A percentile compares a stretch with the other conserved stretches of the same genome.
phyloP scores from a whole-genome alignment of 2,329 filamentous ascomycete genomes.

The Bisporella sp. region DNA sequence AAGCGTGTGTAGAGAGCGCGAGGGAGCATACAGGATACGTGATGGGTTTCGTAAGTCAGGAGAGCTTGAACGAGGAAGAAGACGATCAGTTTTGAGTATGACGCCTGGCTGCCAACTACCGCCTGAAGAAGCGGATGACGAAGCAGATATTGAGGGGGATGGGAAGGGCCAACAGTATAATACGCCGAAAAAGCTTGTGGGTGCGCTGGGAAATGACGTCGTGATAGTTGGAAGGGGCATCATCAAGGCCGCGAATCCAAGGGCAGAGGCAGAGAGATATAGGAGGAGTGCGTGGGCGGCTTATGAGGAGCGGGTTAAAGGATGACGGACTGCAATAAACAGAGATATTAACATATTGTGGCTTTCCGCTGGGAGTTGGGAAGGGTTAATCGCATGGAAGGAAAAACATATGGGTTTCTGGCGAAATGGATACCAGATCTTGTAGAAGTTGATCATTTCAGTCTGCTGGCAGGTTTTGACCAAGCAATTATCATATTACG shows the following conservation, averaged over 20 bases:
- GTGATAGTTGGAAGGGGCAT: slow-evolving; percentile 82
- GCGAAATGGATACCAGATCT: too few species aligned
- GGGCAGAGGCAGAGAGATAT: slow-evolving; percentile 67
- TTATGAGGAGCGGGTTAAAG: slow-evolving; percentile 46
- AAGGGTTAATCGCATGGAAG: too few species aligned
- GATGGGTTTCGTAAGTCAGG: slow-evolving; percentile 64
- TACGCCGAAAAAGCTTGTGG: slow-evolving; percentile 66
- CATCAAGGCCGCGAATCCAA: slow-evolving; percentile 61
- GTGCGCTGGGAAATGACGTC: slow-evolving; percentile 65
- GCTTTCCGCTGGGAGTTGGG: too few species aligned
- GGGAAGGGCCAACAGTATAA: slow-evolving; percentile 82
- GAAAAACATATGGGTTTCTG: too few species aligned
- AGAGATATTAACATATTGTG: too few species aligned
- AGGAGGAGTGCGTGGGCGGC: slow-evolving; percentile 71
- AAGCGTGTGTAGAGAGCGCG: slow-evolving; percentile 70
- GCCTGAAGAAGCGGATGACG: slow-evolving; percentile 29
- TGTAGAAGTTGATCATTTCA: too few species aligned
- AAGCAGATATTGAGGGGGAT: slow-evolving; percentile 39
- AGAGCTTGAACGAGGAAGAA: slow-evolving; percentile 55
- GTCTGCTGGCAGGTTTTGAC: too few species aligned
- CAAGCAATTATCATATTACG: too few species aligned
- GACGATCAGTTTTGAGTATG: slow-evolving; percentile 77
- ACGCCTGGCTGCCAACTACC: slow-evolving; percentile 70
- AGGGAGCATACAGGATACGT: slow-evolving; percentile 64
- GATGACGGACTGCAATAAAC: neutral